Conservation (phyloP, 116 monocot species). For the Posidonia oceanica region DNA sequence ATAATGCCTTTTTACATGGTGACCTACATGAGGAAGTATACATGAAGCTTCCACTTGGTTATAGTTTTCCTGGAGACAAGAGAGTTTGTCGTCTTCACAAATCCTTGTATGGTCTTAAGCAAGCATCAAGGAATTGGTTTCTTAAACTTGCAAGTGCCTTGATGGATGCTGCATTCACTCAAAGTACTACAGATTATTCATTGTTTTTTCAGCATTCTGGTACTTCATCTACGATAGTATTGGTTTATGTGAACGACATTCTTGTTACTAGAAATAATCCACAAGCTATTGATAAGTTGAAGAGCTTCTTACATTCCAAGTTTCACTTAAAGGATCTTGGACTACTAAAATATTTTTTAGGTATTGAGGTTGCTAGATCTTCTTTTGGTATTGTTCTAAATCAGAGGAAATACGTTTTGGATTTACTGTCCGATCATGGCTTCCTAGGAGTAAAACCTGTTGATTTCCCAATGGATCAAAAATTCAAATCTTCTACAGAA, state of each 20-base stretch:
- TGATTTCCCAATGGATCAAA: not conserved
- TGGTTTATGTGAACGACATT: not conserved
- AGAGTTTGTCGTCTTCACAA: not conserved
- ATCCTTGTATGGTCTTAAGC: not conserved
- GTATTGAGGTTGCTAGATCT: not conserved
- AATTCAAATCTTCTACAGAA: not conserved
- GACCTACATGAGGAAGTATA: not conserved
- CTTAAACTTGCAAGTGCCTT: not conserved
- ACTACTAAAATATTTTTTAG: not conserved
- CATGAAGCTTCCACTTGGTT: not conserved
- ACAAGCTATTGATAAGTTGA: not conserved
- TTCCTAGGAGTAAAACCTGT: not conserved
- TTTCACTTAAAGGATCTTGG: not conserved
- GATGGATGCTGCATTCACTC: not conserved
- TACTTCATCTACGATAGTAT: not conserved
- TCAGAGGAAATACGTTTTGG: not conserved
- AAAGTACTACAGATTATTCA: not conserved
- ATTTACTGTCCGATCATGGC: not conserved
- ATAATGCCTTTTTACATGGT: not conserved
- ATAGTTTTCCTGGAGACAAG: too few relatives aligned
- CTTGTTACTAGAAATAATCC: not conserved
- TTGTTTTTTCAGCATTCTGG: not conserved
- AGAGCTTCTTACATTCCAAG: not conserved
- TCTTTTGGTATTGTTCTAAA: not conserved
- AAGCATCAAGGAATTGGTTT: not conserved